These are phyloP conservation scores for Magnusiomyces suaveolens DNA, from an alignment of 1,139 yeast genomes.

Conservation along the genomic window DNA sequence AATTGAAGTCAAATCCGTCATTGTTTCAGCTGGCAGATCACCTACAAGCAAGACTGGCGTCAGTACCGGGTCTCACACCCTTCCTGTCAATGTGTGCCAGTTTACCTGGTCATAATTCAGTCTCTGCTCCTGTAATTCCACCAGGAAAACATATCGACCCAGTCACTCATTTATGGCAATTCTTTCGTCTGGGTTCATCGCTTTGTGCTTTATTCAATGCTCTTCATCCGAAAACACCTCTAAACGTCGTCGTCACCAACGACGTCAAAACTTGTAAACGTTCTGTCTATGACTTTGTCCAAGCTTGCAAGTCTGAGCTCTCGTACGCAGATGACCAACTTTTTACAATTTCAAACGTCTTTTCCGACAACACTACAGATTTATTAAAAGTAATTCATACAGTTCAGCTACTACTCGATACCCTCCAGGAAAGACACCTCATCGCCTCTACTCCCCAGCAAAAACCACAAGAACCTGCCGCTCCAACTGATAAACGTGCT, in stretches of 20 bases:
- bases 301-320: conserved; percentile 74
- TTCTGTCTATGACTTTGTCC: conserved; percentile 80
- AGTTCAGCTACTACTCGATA: conserved; percentile 32
- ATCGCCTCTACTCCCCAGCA: conserved; percentile 14
- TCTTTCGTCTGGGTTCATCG: conserved; percentile 89
- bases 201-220: conserved; percentile 73
- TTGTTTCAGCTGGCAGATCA: conserved; percentile 61
- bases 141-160: conserved; percentile 52
- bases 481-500: conserved; percentile 36
- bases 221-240: conserved; percentile 32
- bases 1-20: no score
- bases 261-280: conserved; percentile 80
- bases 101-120: conserved; percentile 3
- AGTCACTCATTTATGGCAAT: conserved; percentile 79
- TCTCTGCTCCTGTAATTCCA: conserved; percentile 17
- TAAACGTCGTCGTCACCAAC: conserved; percentile 35
- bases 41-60: conserved; percentile 49
- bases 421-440: conserved; percentile 23
- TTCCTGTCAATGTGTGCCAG: conserved; percentile 43
- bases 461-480: conserved; percentile 12
- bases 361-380: conserved; percentile 72
- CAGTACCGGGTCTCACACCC: conserved; percentile 63
- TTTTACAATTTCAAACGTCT: conserved; percentile 85
- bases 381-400: conserved; percentile 39
- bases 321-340: conserved; percentile 69